A percentile compares a stretch with the other conserved stretches of the same genome.
Conservation (phyloP, 371 early-diverging fungal species). For the Rhizopus sp. region DNA sequence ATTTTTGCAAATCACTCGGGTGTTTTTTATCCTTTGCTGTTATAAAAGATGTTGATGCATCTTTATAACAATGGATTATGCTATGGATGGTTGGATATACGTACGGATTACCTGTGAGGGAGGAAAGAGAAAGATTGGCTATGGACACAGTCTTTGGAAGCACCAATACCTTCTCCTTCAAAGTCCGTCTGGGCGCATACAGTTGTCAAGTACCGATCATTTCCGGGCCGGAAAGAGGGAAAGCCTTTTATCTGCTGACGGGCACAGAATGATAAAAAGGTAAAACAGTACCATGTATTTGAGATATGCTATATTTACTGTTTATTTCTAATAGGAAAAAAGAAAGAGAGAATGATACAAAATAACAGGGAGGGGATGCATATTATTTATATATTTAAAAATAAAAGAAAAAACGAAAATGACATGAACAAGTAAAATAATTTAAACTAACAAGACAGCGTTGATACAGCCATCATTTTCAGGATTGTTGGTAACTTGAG, state of each 20-base stretch:
- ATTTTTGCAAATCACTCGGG: not conserved
- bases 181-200: slow-evolving; percentile 1
- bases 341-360: too few relatives aligned
- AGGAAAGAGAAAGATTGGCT: slow-evolving; percentile 32
- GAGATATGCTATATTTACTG: not conserved
- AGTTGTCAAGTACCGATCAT: not conserved
- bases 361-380: too few relatives aligned
- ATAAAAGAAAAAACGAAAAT: too few relatives aligned
- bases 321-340: not conserved
- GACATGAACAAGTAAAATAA: not conserved
- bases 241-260: too few relatives aligned
- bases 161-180: slow-evolving; percentile 26
- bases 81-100: slow-evolving; percentile 19
- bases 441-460: slow-evolving; percentile 90
- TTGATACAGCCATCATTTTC: slow-evolving; percentile 98
- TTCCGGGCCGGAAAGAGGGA: not conserved
- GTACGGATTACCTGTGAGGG: slow-evolving; percentile 35
- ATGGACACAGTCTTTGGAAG: slow-evolving; percentile 17
- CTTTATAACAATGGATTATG: slow-evolving; percentile 9
- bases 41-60: not conserved
- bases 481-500: slow-evolving; percentile 96
- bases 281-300: not conserved
- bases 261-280: too few relatives aligned
- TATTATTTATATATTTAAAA: too few relatives aligned
- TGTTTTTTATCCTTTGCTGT: not conserved